A percentile compares a stretch with the other conserved stretches of the same genome.
Evolutionary conservation across 805 yeast genomes (phyloP).

Genomic region (Hanseniaspora pseudoguilliermondii): DNA sequence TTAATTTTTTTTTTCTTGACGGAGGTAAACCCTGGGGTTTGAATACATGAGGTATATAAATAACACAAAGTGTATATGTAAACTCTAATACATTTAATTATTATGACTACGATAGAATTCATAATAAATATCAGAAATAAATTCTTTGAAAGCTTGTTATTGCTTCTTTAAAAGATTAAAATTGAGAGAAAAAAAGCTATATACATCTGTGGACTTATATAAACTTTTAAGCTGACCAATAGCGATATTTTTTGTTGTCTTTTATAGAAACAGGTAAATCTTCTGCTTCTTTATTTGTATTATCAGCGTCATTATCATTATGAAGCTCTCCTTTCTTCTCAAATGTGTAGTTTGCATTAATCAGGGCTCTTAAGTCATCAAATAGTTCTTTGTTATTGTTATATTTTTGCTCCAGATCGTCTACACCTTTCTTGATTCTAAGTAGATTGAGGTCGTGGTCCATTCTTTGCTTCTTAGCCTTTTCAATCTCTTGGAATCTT

Average conservation of each 20-base stretch:
- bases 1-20: background rate
- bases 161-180: background rate
- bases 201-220: background rate
- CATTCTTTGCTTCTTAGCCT: conserved; percentile 49
- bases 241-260: conserved; percentile 50
- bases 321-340: background rate
- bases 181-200: background rate
- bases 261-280: conserved; percentile 47
- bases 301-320: background rate
- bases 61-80: too few species aligned
- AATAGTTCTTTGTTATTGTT: background rate
- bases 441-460: conserved; percentile 54
- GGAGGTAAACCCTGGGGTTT: background rate
- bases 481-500: conserved; percentile 46
- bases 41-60: too few species aligned
- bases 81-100: too few species aligned
- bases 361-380: background rate
- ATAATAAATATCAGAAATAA: too few species aligned
- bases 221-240: conserved; percentile 43
- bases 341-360: background rate
- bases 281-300: conserved; percentile 11
- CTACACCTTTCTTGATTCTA: conserved; percentile 49
- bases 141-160: background rate
- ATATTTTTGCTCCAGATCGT: conserved; percentile 31
- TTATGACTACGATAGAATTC: too few species aligned